A percentile compares a stretch with the other conserved stretches of the same genome.
Conservation (phyloP, 306 rosid species). For the Nissolia schottii region DNA sequence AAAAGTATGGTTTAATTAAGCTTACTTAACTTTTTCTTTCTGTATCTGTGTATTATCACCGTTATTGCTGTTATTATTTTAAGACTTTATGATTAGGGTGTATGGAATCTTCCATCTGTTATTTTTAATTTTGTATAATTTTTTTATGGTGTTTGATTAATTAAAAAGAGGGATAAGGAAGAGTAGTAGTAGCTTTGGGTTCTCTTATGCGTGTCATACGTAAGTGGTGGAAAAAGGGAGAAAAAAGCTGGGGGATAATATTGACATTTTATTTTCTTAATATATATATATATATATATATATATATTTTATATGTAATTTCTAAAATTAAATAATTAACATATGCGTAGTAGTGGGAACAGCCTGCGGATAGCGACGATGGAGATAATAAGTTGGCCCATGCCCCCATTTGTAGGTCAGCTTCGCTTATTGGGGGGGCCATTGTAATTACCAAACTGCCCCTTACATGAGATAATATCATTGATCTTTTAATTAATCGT, state of each 20-base stretch:
- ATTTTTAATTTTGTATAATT: not conserved
- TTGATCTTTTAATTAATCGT: constrained; percentile 37
- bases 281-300: not conserved
- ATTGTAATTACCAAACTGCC: constrained; percentile 32
- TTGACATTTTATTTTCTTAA: too few relatives aligned
- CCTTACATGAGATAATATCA: constrained; percentile 14
- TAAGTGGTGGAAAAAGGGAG: constrained; percentile 28
- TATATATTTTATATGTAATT: not conserved
- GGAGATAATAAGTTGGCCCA: constrained; percentile 66
- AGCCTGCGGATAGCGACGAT: constrained; percentile 65
- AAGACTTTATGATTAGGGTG: constrained; percentile 29
- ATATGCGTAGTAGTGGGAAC: constrained; percentile 56
- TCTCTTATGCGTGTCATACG: constrained; percentile 25
- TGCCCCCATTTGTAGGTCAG: constrained; percentile 50
- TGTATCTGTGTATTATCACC: constrained; percentile 20
- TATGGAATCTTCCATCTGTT: constrained; percentile 41
- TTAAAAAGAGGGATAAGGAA: constrained; percentile 16
- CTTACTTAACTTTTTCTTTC: constrained; percentile 25
- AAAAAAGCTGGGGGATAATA: constrained; percentile 11
- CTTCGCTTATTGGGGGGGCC: constrained; percentile 17
- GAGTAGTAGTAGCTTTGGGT: constrained; percentile 24
- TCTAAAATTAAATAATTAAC: not conserved
- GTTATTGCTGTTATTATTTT: constrained; percentile 15
- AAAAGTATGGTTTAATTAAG: constrained; percentile 11
- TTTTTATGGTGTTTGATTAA: constrained; percentile 6